Evolutionary conservation across 192 early-diverging fungal genomes (phyloP), one percentile per base, ranked within the genome.

Genomic region (Kickxella alabastrina): DNA sequence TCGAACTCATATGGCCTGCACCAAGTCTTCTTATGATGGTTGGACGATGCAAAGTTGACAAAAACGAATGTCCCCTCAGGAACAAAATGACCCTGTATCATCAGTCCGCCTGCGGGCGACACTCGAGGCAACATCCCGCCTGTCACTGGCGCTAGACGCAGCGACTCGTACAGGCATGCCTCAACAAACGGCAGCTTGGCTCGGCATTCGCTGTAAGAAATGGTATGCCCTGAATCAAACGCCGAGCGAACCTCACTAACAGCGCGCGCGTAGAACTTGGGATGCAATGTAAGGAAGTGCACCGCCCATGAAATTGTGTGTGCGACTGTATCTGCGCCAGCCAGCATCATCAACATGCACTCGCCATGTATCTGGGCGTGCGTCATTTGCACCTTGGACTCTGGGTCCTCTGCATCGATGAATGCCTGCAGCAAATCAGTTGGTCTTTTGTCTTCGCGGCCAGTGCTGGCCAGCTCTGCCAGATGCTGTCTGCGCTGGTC

Each of bases 371-470:
- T 66, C 43, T 73, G 69, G 17, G 52, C 57, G 22, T 60, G 63
- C 32, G 43, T 43, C 70, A 74, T 74, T 15, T 56, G 59, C 9
- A 62, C 53, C 23, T 65, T 68, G 34, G 73, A 68, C 55, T 57
- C 46, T 14, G 73, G 66, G 27, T 75, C 66, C 32, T 68, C 73
- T 0, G 66, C 73, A 19, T 75, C 66, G n/a, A 75, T 69, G 29
- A 75, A 75, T 14, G 66, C 73, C 28, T 75, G 73, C 17, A 75
- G 39, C 23, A 75, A 50, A 32, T 75, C 66, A 10, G 51, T 50
- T 0, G 70, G 70, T n/a, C 26, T 44, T 10, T 52, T 35, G n/a
- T 51, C 6, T 13, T 35, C 24, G 1, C 13, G 13, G 12, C n/a
- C 38, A 10, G 17, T 35, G 6, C 41, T 24, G 13, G 28, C 29